Evolutionary conservation across 805 yeast species (phyloP).

Genomic region (Komagataella pastoris): DNA sequence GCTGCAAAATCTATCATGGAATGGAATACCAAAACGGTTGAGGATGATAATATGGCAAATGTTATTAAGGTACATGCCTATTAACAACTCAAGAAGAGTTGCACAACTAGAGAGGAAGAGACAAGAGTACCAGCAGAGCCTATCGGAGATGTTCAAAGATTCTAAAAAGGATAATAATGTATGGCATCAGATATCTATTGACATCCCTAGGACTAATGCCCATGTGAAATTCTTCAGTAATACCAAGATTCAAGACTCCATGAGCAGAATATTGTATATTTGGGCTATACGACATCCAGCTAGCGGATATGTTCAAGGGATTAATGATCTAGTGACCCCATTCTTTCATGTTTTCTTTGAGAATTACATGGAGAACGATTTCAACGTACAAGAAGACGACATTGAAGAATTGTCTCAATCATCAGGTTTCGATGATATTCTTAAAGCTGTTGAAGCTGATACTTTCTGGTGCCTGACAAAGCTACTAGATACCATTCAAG

Average conservation of each 20-base stretch:
- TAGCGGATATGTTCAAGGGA: conserved; percentile 95
- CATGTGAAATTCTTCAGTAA: conserved; percentile 58
- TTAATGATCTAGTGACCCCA: conserved; percentile 88
- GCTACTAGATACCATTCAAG: conserved; percentile 87
- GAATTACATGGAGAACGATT: conserved; percentile 39
- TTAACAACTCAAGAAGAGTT: conserved; percentile 65
- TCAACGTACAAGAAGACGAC: conserved; percentile 43
- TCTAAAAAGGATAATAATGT: conserved; percentile 57
- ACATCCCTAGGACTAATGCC: conserved; percentile 90
- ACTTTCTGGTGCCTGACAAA: conserved; percentile 94
- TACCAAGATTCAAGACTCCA: conserved; percentile 59
- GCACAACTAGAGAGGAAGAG: conserved; percentile 66
- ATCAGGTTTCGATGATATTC: conserved; percentile 24
- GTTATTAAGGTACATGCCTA: conserved; percentile 79
- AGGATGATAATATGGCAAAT: conserved; percentile 86
- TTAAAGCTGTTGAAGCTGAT: conserved; percentile 79
- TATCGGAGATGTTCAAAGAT: conserved; percentile 40
- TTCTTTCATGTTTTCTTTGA: conserved; percentile 77
- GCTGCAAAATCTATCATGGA: conserved; percentile 77
- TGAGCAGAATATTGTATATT: conserved; percentile 70
- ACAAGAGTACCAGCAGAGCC: conserved; percentile 71
- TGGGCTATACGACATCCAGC: conserved; percentile 99
- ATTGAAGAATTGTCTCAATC: conserved; percentile 40
- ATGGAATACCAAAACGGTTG: conserved; percentile 76
- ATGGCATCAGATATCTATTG: conserved; percentile 94